Conservation (phyloP, 495 filamentous ascomycete genomes). For the Aspergillus ostianus region DNA sequence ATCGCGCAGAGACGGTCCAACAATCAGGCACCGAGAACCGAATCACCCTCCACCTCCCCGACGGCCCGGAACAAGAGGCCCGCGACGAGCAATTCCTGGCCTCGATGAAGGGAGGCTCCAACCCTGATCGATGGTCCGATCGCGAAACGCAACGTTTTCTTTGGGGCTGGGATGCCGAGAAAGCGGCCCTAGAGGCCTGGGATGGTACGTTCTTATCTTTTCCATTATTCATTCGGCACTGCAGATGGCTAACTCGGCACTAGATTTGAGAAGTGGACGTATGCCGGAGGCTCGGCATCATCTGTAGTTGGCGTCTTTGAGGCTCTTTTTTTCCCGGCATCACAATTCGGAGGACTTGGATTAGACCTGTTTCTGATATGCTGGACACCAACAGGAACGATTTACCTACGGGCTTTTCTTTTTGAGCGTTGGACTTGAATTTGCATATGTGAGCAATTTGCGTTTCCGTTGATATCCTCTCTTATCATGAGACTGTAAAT, state of each 20-base stretch:
- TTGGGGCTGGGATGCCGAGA: slow-evolving; percentile 50
- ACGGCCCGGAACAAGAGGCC: slow-evolving; percentile 51
- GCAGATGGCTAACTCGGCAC: background rate
- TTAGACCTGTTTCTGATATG: no score
- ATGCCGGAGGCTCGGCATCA: slow-evolving; percentile 9
- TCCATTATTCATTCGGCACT: background rate
- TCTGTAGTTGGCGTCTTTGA: slow-evolving; percentile 7
- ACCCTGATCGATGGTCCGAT: slow-evolving; percentile 51
- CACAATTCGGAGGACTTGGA: no score
- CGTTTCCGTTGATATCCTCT: background rate
- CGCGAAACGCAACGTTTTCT: slow-evolving; percentile 45
- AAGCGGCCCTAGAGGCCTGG: slow-evolving; percentile 43
- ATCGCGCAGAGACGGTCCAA: slow-evolving; percentile 51
- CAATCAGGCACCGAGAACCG: slow-evolving; percentile 51
- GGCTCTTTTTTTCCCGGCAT: no score
- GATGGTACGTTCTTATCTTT: slow-evolving; percentile 26
- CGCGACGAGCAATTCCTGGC: slow-evolving; percentile 46
- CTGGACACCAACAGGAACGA: background rate
- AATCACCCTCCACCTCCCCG: slow-evolving; percentile 51
- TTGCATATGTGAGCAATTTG: background rate
- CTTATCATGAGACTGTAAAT: background rate
- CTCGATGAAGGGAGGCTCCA: slow-evolving; percentile 34
- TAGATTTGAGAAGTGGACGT: slow-evolving; percentile 6
- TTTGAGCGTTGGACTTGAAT: background rate
- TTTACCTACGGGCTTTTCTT: background rate